A percentile compares a stretch with the other conserved stretches of the same genome.
phyloP scores from a whole-genome alignment of 495 filamentous ascomycete species.

The Umbilicaria muhlenbergii region DNA sequence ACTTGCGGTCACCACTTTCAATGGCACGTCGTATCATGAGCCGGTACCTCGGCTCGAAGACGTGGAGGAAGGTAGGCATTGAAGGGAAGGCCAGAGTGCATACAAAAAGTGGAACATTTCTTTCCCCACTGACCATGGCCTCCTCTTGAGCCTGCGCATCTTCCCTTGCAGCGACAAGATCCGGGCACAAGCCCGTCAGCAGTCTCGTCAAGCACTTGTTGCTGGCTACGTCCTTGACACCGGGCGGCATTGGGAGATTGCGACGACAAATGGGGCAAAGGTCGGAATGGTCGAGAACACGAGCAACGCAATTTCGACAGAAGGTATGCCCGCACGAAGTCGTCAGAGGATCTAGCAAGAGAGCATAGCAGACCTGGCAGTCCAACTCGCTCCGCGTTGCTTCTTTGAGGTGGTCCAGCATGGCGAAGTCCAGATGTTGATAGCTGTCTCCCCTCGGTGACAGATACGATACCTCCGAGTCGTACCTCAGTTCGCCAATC shows the following conservation, averaged over 20 bases:
- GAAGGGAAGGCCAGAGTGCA: constrained; percentile 66
- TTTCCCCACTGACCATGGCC: constrained; percentile 30
- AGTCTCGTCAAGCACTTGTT: constrained; percentile 47
- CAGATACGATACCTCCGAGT: constrained; percentile 38
- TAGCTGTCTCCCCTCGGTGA: constrained; percentile 20
- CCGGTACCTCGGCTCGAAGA: constrained; percentile 85
- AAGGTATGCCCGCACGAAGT: constrained; percentile 82
- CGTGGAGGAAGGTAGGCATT: constrained; percentile 71
- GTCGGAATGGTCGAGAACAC: constrained; percentile 57
- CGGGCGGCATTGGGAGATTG: constrained; percentile 42
- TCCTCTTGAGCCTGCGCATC: constrained; percentile 37
- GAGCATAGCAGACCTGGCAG: constrained; percentile 72
- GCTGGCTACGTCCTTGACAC: constrained; percentile 34
- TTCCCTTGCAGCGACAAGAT: constrained; percentile 39
- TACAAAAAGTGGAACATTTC: constrained; percentile 60
- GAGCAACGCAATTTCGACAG: constrained; percentile 61
- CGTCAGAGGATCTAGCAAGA: constrained; percentile 68
- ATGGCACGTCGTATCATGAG: constrained; percentile 73
- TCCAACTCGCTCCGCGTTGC: constrained; percentile 54
- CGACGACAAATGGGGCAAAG: constrained; percentile 70
- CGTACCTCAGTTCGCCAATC: constrained; percentile 33
- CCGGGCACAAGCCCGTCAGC: constrained; percentile 48
- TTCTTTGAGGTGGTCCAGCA: constrained; percentile 43
- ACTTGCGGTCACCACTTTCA: constrained; percentile 48
- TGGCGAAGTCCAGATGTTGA: constrained; percentile 28